These are phyloP conservation scores for Piper betle DNA, from an alignment of 164 flowering plant genomes.

Conservation along the genomic window DNA sequence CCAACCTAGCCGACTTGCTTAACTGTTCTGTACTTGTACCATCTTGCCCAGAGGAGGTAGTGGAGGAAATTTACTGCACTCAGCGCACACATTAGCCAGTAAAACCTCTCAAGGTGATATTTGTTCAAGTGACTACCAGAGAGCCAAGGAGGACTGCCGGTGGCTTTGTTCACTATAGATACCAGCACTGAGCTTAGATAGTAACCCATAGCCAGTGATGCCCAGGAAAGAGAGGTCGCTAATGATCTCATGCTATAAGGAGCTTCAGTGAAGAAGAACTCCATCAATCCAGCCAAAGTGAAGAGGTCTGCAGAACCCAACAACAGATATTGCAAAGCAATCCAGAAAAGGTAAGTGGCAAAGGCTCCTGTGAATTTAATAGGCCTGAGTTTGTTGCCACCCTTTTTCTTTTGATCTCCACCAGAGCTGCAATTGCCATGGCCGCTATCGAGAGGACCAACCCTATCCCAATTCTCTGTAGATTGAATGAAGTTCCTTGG, in stretches of 20 bases:
- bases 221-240: constrained; percentile 70
- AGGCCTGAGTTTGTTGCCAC: constrained; percentile 30
- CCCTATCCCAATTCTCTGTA: constrained; percentile 74
- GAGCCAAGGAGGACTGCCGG: constrained; percentile 45
- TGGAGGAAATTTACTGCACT: constrained; percentile 57
- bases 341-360: constrained; percentile 68
- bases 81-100: constrained; percentile 63
- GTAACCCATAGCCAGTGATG: constrained; percentile 72
- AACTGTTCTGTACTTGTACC: constrained; percentile 42
- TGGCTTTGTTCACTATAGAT: constrained; percentile 17
- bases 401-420: constrained; percentile 54
- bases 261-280: constrained; percentile 84
- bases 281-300: constrained; percentile 72
- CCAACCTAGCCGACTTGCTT: background rate
- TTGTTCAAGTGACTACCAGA: constrained; percentile 56
- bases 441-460: constrained; percentile 58
- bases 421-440: constrained; percentile 83
- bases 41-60: constrained; percentile 58
- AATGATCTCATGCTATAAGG: constrained; percentile 68
- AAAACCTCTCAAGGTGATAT: constrained; percentile 65
- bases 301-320: constrained; percentile 85
- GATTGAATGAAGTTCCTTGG: too few relatives aligned
- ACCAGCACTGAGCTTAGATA: constrained; percentile 71
- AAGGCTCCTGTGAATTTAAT: constrained; percentile 26
- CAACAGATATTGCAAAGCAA: constrained; percentile 65